Percentiles rank a stretch among this genome's conserved stretches.
Conservation (phyloP, 2,329 filamentous ascomycete species). For the Eutypella sp. region DNA sequence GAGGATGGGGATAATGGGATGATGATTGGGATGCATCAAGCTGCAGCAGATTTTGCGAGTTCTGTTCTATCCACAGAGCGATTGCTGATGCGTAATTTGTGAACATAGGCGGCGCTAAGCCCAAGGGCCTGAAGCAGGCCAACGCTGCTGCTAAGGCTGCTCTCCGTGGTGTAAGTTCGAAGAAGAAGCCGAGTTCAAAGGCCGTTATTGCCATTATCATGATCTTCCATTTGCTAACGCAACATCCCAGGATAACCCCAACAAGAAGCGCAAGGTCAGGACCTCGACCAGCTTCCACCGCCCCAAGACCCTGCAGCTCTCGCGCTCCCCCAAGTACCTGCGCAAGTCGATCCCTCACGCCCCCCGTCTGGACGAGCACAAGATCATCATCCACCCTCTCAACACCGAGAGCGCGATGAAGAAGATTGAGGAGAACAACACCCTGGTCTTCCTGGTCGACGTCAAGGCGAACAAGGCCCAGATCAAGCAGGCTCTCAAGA, state of each 20-base stretch:
- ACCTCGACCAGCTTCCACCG: slow-evolving; percentile 93
- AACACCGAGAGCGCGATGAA: slow-evolving; percentile 99
- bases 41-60: slow-evolving; percentile 75
- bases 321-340: slow-evolving; percentile 90
- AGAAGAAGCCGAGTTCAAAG: too few species aligned
- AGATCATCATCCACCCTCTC: slow-evolving; percentile 94
- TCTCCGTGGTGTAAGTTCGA: slow-evolving; percentile 86
- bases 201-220: too few species aligned
- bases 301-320: slow-evolving; percentile 92
- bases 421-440: slow-evolving; percentile 99
- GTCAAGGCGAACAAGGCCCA: slow-evolving; percentile 99
- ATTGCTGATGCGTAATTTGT: slow-evolving; percentile 62
- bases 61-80: slow-evolving; percentile 53
- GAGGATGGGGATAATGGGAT: too few species aligned
- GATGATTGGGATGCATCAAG: slow-evolving; percentile 47
- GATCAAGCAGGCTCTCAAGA: slow-evolving; percentile 98
- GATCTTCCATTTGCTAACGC: too few species aligned
- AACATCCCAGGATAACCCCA: slow-evolving; percentile 42
- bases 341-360: slow-evolving; percentile 89
- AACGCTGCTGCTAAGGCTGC: slow-evolving; percentile 91
- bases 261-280: slow-evolving; percentile 92
- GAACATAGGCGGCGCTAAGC: slow-evolving; percentile 48
- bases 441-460: slow-evolving; percentile 94
- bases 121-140: slow-evolving; percentile 77
- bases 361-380: slow-evolving; percentile 93